Evolutionary conservation across 768 basidiomycete species (phyloP).

Genomic region (Tulasnella sp.): DNA sequence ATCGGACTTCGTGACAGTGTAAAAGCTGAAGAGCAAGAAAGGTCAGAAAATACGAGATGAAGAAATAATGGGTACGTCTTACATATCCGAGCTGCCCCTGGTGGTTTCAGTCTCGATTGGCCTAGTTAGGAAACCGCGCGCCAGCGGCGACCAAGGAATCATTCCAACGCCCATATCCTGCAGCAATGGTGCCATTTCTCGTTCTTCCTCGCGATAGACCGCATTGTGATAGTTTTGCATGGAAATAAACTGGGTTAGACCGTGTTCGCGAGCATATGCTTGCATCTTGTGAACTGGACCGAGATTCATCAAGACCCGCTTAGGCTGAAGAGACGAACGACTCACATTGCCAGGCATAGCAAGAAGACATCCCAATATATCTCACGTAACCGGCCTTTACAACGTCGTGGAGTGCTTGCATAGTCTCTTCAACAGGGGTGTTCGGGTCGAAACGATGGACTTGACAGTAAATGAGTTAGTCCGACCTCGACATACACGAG

Average conservation of each 20-base stretch:
- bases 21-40: background rate
- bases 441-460: constrained; percentile 49
- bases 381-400: constrained; percentile 55
- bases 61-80: background rate
- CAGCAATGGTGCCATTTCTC: constrained; percentile 23
- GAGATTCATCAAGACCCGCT: background rate
- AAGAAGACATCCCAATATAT: constrained; percentile 44
- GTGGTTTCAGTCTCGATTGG: constrained; percentile 29
- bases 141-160: constrained; percentile 42
- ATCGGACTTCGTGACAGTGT: background rate
- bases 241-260: constrained; percentile 20
- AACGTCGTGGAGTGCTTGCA: constrained; percentile 47
- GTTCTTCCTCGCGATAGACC: constrained; percentile 28
- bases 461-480: constrained; percentile 46
- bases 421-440: constrained; percentile 50
- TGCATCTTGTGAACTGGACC: constrained; percentile 25
- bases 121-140: constrained; percentile 38
- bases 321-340: background rate
- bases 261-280: constrained; percentile 34
- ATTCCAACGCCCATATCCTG: constrained; percentile 38
- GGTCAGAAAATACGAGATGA: too few species aligned
- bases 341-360: constrained; percentile 34
- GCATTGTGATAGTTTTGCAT: constrained; percentile 28
- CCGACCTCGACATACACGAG: constrained; percentile 43
- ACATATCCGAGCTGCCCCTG: background rate